Conservation (phyloP, 164 flowering plant species). For the Berberis thunbergii region DNA sequence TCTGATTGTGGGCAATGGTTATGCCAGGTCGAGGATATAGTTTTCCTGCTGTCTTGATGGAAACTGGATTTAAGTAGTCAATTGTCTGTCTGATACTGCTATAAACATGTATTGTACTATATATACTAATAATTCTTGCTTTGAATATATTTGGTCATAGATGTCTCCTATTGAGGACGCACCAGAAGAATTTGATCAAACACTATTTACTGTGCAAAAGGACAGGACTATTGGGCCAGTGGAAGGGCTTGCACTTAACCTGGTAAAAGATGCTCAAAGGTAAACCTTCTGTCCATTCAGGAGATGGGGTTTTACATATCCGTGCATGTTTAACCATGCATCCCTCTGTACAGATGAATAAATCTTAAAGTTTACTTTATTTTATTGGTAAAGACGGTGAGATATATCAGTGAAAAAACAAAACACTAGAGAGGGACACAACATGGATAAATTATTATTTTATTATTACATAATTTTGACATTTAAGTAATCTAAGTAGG, state of each 20-base stretch:
- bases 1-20: not conserved
- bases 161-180: slow-evolving; percentile 81
- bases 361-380: too few relatives aligned
- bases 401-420: too few relatives aligned
- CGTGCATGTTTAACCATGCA: not conserved
- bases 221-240: slow-evolving; percentile 63
- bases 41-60: not conserved
- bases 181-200: slow-evolving; percentile 92
- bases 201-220: slow-evolving; percentile 52
- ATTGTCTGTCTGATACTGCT: too few relatives aligned
- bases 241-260: slow-evolving; percentile 55
- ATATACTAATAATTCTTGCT: not conserved
- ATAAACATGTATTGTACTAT: too few relatives aligned
- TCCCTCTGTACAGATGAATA: not conserved
- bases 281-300: slow-evolving; percentile 13
- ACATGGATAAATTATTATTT: too few relatives aligned
- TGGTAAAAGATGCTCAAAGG: slow-evolving; percentile 83
- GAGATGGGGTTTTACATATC: not conserved
- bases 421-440: too few relatives aligned
- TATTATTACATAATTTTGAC: too few relatives aligned
- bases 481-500: too few relatives aligned
- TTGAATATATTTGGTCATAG: slow-evolving; percentile 21
- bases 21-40: not conserved
- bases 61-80: not conserved
- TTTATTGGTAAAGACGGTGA: too few relatives aligned